Percentiles rank a stretch among this genome's conserved stretches.
Evolutionary conservation across 306 rosid species (phyloP).

Genomic region (Cajanus cajan): DNA sequence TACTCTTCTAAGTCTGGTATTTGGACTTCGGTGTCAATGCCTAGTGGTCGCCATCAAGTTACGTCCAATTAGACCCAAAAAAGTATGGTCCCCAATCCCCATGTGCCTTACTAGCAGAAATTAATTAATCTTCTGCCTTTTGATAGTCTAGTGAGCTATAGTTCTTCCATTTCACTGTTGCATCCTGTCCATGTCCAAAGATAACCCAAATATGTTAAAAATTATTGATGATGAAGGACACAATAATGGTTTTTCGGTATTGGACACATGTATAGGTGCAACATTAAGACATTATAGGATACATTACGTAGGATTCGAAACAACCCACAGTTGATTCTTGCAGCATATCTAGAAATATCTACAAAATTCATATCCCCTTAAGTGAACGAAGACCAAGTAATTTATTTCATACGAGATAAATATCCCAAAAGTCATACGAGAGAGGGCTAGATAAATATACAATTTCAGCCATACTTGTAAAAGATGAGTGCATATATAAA

Average conservation of each 20-base stretch:
- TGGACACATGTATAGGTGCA: background rate
- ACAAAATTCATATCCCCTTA: background rate
- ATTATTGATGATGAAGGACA: background rate
- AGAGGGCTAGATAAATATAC: background rate
- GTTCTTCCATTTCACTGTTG: conserved; percentile 2
- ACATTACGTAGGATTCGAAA: background rate
- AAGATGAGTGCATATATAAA: background rate
- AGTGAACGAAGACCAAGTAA: background rate
- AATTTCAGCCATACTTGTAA: background rate
- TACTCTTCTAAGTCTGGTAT: background rate
- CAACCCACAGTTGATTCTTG: background rate
- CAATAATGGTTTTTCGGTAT: background rate
- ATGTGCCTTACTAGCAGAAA: background rate
- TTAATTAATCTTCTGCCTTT: conserved; percentile 12
- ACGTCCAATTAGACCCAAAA: conserved; percentile 14
- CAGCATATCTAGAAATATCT: conserved; percentile 20
- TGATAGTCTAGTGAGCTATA: background rate
- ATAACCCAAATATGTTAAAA: background rate
- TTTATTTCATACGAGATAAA: no score
- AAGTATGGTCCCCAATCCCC: background rate
- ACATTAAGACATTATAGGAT: conserved; percentile 7
- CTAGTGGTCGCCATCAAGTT: conserved; percentile 3
- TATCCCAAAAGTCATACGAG: background rate
- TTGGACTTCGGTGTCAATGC: background rate
- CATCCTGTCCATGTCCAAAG: conserved; percentile 15